Evolutionary conservation across 192 early-diverging fungal species (phyloP).

Genomic region (Tieghemiomyces parasiticus): DNA sequence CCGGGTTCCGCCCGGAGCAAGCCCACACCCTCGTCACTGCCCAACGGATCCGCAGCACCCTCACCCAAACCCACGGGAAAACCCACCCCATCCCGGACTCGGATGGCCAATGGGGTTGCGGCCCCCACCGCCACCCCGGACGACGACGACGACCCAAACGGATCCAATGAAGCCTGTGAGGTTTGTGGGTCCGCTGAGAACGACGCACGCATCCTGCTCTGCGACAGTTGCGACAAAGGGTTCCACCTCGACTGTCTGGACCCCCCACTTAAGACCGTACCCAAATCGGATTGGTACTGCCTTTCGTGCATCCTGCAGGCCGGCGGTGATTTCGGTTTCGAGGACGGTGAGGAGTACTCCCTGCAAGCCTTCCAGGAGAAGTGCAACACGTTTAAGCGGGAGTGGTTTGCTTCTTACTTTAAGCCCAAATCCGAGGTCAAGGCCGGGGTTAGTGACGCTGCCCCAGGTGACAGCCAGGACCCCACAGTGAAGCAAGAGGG

Average conservation of each 20-base stretch:
- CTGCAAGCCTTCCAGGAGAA: slow-evolving; percentile 64
- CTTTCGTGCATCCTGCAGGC: slow-evolving; percentile 55
- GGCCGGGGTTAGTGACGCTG: slow-evolving; percentile 2
- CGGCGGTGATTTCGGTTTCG: slow-evolving; percentile 87
- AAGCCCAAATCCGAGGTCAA: slow-evolving; percentile 19
- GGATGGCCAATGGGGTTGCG: no score
- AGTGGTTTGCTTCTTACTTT: slow-evolving; percentile 45
- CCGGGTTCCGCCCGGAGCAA: no score
- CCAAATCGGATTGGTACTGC: slow-evolving; percentile 73
- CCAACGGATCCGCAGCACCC: no score
- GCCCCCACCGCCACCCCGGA: no score
- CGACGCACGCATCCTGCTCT: slow-evolving; percentile 57
- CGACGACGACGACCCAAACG: background rate
- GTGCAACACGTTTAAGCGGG: slow-evolving; percentile 67
- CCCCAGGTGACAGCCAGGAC: slow-evolving; percentile 3
- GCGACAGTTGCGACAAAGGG: slow-evolving; percentile 74
- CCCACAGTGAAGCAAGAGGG: no score
- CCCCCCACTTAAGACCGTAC: slow-evolving; percentile 42
- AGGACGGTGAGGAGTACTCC: slow-evolving; percentile 68
- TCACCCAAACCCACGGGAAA: no score
- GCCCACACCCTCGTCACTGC: no score
- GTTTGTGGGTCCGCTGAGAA: slow-evolving; percentile 27
- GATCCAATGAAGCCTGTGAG: slow-evolving; percentile 18
- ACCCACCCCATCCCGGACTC: no score
- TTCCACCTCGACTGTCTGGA: slow-evolving; percentile 71